Base-by-base conservation (phyloP, 2,329 filamentous ascomycete genomes). In the Microdochium bolleyi region DNA sequence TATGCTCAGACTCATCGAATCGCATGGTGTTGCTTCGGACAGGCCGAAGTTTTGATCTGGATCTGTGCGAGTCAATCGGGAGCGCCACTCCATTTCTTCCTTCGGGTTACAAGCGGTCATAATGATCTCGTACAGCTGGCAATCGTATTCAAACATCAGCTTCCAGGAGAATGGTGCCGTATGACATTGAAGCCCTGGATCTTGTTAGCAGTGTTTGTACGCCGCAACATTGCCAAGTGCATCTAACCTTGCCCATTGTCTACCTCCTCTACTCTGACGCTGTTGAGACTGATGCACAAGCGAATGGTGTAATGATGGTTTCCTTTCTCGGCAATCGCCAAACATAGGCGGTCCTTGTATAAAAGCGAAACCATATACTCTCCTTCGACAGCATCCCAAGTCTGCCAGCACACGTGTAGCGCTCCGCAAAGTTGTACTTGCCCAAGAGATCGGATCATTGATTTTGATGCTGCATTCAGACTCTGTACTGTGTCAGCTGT, bases 121-220 rank as follows among this genome's bases (percentile, higher is more conserved):
- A 41, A 96, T 83, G 16, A 96, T 70, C 68, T 97, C 92, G 64
- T 89, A 92, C 51, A 92, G 74, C 55, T 88, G 83, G 58, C 87
- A 81, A 53, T 87, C 78, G 58, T 82, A 82, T 64, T 94, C 85
- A 62, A 97, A 96, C 2, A 89, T 77, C 11, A 96, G 63, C 66
- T 97, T 99, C 92, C 92, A 97, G 1, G 91, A 94, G 66, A 89
- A 89, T 0, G 88, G 84, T 1, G 89, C 88, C 2, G 88, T 89
- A 57, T 94, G 86, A 62, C 91, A 96, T 74, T 92, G 90, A 8
- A 97, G 67, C 0, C 90, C 91, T 95, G 55, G 48, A 49, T 21
- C n/a, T 51, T 13, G 49, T 66, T 41, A 65, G 60, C 41, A 55
- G 48, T 13, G 27, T 13, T 14, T 27, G 2, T 11, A 7, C 62